Percentiles rank a stretch among this genome's conserved stretches.
These are phyloP conservation scores for Fragilaria crotonensis DNA, from an alignment of 108 stramenopile species.

Conservation along the genomic window DNA sequence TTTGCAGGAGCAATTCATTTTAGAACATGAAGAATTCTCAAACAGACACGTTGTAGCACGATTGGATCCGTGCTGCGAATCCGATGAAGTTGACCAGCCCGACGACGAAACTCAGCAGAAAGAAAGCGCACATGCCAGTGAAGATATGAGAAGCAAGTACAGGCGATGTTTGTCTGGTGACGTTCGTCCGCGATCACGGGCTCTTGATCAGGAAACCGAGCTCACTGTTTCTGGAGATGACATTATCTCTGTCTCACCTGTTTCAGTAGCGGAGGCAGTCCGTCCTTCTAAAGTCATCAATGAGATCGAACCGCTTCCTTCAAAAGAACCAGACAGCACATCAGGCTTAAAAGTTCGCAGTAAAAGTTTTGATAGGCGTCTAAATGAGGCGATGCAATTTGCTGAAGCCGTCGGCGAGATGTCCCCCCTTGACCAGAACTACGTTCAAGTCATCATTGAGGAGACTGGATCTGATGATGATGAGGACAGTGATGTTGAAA, in stretches of 20 bases:
- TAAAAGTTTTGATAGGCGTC: constrained; percentile 38
- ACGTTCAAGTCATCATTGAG: constrained; percentile 54
- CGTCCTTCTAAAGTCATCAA: neutral
- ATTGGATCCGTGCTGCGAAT: neutral
- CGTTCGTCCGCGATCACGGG: neutral
- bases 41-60: too few species aligned
- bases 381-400: constrained; percentile 63
- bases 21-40: neutral
- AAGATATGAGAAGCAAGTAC: neutral
- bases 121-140: neutral
- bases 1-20: neutral
- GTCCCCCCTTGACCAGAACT: constrained; percentile 16
- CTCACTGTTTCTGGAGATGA: neutral
- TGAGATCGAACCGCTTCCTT: neutral
- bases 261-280: neutral
- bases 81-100: neutral
- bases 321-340: neutral
- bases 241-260: neutral
- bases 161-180: constrained; percentile 3
- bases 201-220: too few species aligned
- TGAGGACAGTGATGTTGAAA: constrained; percentile 13
- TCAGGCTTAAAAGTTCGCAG: constrained; percentile 6
- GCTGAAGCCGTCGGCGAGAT: constrained; percentile 69
- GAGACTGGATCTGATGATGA: constrained; percentile 29
- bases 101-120: neutral